Percentiles rank a stretch among this genome's conserved stretches.
These are phyloP conservation scores for Acanthochlamys bracteata DNA, from an alignment of 106 monocot genomes.

Conservation along the genomic window DNA sequence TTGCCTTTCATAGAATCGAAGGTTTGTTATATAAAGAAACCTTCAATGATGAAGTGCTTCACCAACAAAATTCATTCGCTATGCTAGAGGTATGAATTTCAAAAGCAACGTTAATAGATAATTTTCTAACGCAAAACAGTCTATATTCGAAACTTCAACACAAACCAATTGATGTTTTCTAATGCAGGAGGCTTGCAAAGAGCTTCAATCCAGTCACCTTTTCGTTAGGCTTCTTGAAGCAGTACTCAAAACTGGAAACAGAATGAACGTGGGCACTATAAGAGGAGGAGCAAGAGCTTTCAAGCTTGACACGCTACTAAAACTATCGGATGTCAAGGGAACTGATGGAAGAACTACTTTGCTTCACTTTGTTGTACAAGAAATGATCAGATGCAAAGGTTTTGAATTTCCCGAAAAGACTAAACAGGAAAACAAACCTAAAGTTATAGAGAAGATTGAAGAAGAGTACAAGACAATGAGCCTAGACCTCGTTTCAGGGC, in stretches of 20 bases:
- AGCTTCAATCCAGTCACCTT: constrained; percentile 77
- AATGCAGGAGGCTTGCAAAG: constrained; percentile 83
- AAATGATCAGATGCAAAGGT: constrained; percentile 57
- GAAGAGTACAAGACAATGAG: constrained; percentile 24
- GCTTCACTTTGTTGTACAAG: constrained; percentile 92
- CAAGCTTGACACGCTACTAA: constrained; percentile 88
- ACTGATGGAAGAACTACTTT: constrained; percentile 88
- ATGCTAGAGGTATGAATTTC: constrained; percentile 51
- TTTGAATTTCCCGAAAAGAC: neutral
- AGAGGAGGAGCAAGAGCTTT: constrained; percentile 91
- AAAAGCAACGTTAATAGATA: neutral
- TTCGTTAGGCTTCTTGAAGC: constrained; percentile 85
- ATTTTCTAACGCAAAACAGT: neutral
- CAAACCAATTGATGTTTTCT: neutral
- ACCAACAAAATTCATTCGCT: constrained; percentile 47
- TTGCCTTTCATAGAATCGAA: constrained; percentile 63
- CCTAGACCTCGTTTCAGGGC: constrained; percentile 54
- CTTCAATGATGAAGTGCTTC: constrained; percentile 77
- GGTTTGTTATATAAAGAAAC: constrained; percentile 71
- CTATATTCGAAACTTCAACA: neutral
- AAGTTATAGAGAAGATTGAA: constrained; percentile 21
- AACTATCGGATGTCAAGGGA: constrained; percentile 87
- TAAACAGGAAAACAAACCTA: constrained; percentile 3
- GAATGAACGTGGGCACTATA: constrained; percentile 86
- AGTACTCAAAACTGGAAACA: constrained; percentile 79